Percentiles rank a stretch among this genome's conserved stretches.
Evolutionary conservation across 352 stramenopile genomes (phyloP).

Genomic region (Globisporangium ultimum): DNA sequence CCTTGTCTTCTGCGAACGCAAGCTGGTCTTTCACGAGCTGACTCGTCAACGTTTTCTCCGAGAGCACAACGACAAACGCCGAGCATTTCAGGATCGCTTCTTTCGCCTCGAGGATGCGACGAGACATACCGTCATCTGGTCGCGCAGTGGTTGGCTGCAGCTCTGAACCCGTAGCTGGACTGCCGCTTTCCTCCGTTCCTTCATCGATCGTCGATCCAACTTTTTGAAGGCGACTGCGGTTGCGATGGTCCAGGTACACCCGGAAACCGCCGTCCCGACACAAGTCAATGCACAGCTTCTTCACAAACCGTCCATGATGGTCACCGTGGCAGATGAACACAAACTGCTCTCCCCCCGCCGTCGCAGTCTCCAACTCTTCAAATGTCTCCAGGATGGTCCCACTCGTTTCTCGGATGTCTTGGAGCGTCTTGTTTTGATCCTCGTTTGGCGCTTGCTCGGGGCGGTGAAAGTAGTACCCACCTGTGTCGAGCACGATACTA

Average conservation of each 20-base stretch:
- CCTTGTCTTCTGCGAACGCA: constrained; percentile 82
- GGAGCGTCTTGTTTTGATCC: constrained; percentile 1
- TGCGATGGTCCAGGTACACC: constrained; percentile 66
- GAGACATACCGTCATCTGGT: constrained; percentile 53
- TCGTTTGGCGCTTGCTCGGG: constrained; percentile 15
- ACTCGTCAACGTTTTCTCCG: constrained; percentile 66
- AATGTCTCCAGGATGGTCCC: constrained; percentile 65
- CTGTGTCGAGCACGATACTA: constrained; percentile 61
- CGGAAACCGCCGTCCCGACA: constrained; percentile 60
- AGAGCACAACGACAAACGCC: constrained; percentile 68
- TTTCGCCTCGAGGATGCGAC: constrained; percentile 75
- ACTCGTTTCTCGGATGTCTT: constrained; percentile 17
- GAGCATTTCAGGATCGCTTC: constrained; percentile 83
- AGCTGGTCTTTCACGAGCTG: constrained; percentile 78
- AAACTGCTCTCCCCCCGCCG: constrained; percentile 64
- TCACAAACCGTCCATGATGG: constrained; percentile 66
- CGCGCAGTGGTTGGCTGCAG: constrained; percentile 3
- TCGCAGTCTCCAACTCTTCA: constrained; percentile 45
- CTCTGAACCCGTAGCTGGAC: neutral
- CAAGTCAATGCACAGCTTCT: constrained; percentile 63
- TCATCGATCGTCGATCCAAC: constrained; percentile 16
- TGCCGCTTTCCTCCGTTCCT: constrained; percentile 19
- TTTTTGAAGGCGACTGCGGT: constrained; percentile 25
- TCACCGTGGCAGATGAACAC: constrained; percentile 86
- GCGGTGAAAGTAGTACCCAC: constrained; percentile 72